Conservation (phyloP, 1,139 yeast genomes). For the Yarrowia galli region DNA sequence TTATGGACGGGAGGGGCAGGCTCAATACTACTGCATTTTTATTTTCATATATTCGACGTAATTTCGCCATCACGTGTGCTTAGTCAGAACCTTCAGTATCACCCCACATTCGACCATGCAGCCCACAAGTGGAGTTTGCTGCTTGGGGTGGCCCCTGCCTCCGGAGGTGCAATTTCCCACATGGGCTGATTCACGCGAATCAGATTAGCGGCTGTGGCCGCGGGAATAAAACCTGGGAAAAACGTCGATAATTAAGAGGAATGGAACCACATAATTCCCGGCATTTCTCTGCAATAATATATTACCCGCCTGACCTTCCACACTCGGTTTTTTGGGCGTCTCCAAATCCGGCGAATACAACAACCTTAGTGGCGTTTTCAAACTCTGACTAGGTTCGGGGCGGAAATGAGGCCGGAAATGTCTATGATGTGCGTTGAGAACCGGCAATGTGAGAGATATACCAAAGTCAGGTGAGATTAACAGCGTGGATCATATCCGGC, state of each 20-base stretch:
- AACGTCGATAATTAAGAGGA: neutral
- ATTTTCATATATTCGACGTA: neutral
- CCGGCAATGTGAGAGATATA: neutral
- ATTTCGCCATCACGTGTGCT: slow-evolving; percentile 23
- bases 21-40: neutral
- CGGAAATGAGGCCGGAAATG: slow-evolving; percentile 29
- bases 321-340: neutral
- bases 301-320: neutral
- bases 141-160: slow-evolving; percentile 38
- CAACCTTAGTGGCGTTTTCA: slow-evolving; percentile 32
- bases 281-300: slow-evolving; percentile 8
- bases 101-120: slow-evolving; percentile 32
- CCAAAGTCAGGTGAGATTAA: neutral
- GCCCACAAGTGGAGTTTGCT: slow-evolving; percentile 36
- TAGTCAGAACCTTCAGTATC: slow-evolving; percentile 33
- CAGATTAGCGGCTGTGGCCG: neutral
- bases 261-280: neutral
- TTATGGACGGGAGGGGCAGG: slow-evolving; percentile 1
- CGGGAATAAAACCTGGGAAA: neutral
- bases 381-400: slow-evolving; percentile 22
- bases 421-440: neutral
- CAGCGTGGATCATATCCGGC: neutral
- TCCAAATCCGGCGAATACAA: slow-evolving; percentile 33
- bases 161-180: slow-evolving; percentile 28
- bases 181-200: slow-evolving; percentile 11